Evolutionary conservation across 768 basidiomycete genomes (phyloP).

Genomic region (Naganishia kalamii): DNA sequence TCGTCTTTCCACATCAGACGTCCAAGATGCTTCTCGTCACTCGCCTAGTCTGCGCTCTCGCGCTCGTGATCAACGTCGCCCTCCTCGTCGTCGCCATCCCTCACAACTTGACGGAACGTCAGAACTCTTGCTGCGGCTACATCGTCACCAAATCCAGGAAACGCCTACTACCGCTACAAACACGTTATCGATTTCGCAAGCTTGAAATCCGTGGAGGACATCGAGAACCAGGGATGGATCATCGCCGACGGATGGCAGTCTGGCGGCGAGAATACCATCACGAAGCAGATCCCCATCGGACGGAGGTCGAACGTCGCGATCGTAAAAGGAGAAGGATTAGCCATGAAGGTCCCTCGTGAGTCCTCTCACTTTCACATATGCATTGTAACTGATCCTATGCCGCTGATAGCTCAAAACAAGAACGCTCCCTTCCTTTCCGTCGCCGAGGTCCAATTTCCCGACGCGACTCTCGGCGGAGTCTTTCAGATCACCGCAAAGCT

Average conservation of each 20-base stretch:
- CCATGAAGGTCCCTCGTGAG: background rate
- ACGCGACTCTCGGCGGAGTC: background rate
- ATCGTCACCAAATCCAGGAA: constrained; percentile 1
- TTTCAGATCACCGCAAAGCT: background rate
- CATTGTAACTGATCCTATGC: background rate
- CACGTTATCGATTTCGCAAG: background rate
- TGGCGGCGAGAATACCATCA: background rate
- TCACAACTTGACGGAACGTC: too few species aligned
- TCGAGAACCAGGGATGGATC: background rate
- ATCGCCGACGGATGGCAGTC: constrained; percentile 5
- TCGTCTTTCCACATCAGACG: too few species aligned
- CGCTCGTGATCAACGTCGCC: background rate
- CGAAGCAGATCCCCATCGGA: background rate
- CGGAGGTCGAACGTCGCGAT: background rate
- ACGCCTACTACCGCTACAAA: constrained; percentile 4
- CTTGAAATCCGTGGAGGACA: background rate
- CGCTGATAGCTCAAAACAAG: background rate
- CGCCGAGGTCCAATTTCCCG: background rate
- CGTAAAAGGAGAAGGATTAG: background rate
- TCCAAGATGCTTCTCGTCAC: too few species aligned
- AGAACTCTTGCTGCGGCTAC: constrained; percentile 13
- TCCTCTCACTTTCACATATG: background rate
- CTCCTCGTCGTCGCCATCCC: background rate
- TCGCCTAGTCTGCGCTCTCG: background rate
- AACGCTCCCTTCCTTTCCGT: background rate